phyloP scores from a whole-genome alignment of 2,329 filamentous ascomycete species.

The Fusarium sp. region DNA sequence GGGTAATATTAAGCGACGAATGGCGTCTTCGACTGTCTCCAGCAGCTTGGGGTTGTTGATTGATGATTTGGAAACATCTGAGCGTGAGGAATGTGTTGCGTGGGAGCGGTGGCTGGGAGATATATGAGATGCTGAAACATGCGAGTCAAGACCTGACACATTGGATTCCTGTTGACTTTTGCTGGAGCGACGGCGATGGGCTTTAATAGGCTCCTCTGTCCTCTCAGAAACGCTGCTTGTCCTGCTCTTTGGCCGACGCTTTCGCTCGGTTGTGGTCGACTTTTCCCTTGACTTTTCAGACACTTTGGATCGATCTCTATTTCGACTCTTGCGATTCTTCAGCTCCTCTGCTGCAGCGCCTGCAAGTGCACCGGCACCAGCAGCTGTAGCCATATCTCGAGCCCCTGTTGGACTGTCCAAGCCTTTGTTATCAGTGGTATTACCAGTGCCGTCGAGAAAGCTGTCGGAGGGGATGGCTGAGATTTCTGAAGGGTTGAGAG shows the following conservation, averaged over 20 bases:
- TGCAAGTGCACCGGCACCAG: constrained; percentile 54
- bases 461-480: constrained; percentile 79
- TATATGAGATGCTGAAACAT: constrained; percentile 68
- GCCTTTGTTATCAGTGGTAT: constrained; percentile 58
- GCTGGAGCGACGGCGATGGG: constrained; percentile 66
- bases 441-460: constrained; percentile 72
- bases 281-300: constrained; percentile 62
- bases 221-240: constrained; percentile 66
- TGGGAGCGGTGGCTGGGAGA: constrained; percentile 70
- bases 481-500: constrained; percentile 83
- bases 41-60: constrained; percentile 94
- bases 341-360: constrained; percentile 60
- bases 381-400: constrained; percentile 57
- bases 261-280: constrained; percentile 60
- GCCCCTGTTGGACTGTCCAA: constrained; percentile 60
- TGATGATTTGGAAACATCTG: constrained; percentile 74
- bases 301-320: constrained; percentile 60
- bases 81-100: constrained; percentile 68
- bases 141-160: constrained; percentile 69
- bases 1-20: constrained; percentile 88
- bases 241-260: constrained; percentile 63
- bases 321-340: constrained; percentile 63
- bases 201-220: constrained; percentile 62
- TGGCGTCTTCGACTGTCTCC: constrained; percentile 93
- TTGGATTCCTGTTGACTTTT: constrained; percentile 67